Conservation (phyloP, 2,329 filamentous ascomycete genomes). For the Aspergillus tamarii region DNA sequence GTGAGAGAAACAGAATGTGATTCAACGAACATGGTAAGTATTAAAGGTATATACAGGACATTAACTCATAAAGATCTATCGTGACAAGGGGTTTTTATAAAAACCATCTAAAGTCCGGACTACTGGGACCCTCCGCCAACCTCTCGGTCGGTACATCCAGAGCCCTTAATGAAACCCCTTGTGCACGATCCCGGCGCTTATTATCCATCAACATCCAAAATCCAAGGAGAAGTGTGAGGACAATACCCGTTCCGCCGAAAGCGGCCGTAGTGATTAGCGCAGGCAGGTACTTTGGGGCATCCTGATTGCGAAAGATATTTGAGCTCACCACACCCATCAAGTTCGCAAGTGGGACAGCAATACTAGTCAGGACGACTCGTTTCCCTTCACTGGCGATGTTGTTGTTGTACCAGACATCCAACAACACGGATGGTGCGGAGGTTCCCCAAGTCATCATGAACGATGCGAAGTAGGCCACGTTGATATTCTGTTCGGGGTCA, state of each 20-base stretch:
- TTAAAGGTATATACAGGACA: not conserved
- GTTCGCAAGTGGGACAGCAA: conserved; percentile 72
- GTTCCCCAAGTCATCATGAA: conserved; percentile 74
- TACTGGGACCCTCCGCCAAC: conserved; percentile 54
- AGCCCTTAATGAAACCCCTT: conserved; percentile 58
- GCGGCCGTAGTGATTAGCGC: conserved; percentile 59
- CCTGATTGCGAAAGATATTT: conserved; percentile 65
- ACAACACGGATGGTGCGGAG: conserved; percentile 67
- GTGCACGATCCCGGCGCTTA: conserved; percentile 55
- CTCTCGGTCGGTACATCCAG: conserved; percentile 56
- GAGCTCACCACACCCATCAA: conserved; percentile 69
- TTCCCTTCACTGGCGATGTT: conserved; percentile 74
- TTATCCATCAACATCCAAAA: conserved; percentile 55
- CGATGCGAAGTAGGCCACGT: conserved; percentile 70
- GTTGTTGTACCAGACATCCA: conserved; percentile 71
- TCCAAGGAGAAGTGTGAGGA: conserved; percentile 58
- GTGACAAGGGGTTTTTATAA: conserved; percentile 1
- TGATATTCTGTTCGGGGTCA: conserved; percentile 56
- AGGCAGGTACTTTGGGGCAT: conserved; percentile 65
- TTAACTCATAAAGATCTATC: not conserved
- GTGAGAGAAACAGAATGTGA: not conserved
- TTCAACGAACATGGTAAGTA: not conserved
- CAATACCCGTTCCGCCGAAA: conserved; percentile 58
- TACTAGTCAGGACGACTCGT: conserved; percentile 66
- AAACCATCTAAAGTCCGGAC: conserved; percentile 59